Conservation (phyloP, 2,329 filamentous ascomycete species). For the Penicillium occitanis region DNA sequence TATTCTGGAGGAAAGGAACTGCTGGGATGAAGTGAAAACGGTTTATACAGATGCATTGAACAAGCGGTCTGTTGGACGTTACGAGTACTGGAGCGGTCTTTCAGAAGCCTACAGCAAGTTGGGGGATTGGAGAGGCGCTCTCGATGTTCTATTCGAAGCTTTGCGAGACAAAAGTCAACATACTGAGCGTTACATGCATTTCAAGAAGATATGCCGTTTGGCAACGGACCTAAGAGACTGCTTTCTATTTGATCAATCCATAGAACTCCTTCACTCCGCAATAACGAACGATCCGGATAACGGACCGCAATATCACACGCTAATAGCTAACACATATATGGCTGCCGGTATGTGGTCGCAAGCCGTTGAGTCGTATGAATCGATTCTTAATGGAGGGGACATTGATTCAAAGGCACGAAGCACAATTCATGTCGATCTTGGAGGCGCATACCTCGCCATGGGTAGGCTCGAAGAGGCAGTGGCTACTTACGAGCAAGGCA, state of each 20-base stretch:
- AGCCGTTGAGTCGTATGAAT: neutral
- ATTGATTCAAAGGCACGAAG: neutral
- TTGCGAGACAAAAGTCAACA: neutral
- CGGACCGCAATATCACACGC: neutral
- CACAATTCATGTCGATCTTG: neutral
- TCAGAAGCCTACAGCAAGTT: neutral
- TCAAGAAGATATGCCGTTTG: neutral
- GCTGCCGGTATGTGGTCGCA: neutral
- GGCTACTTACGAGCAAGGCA: neutral
- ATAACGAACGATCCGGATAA: neutral
- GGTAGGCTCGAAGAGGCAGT: neutral
- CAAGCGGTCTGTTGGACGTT: neutral
- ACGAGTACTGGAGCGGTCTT: conserved; percentile 8
- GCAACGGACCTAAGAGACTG: neutral
- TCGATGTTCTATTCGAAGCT: neutral
- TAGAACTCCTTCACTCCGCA: conserved; percentile 3
- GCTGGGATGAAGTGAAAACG: conserved; percentile 1
- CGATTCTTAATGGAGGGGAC: neutral
- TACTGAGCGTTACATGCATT: neutral
- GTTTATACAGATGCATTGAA: neutral
- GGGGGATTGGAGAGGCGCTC: neutral
- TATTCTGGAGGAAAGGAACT: neutral
- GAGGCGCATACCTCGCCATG: neutral
- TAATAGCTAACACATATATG: conserved; percentile 4
- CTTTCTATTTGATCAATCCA: neutral